Percentiles rank a stretch among this genome's conserved stretches.
phyloP scores from a whole-genome alignment of 148 eudicot species.

The Nepenthes gracilis region DNA sequence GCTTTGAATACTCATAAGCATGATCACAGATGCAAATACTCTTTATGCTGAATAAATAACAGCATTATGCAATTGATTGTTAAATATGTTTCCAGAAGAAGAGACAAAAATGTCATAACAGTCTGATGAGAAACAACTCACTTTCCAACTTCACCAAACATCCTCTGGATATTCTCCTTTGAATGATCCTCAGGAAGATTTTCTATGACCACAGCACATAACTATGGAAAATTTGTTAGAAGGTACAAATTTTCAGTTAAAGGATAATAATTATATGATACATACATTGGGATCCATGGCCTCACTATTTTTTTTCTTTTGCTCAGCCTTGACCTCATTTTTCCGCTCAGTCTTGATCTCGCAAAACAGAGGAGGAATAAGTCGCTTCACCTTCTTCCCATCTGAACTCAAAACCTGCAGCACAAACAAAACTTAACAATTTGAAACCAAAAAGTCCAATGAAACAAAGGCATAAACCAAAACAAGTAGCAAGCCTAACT shows the following conservation, averaged over 20 bases:
- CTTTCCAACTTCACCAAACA: conserved; percentile 70
- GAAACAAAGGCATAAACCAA: not conserved
- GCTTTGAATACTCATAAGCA: conserved; percentile 31
- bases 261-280: conserved; percentile 1
- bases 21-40: conserved; percentile 55
- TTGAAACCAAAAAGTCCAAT: conserved; percentile 5
- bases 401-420: conserved; percentile 63
- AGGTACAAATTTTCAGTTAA: conserved; percentile 9
- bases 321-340: too few species aligned
- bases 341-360: conserved; percentile 14
- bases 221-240: conserved; percentile 38
- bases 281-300: conserved; percentile 51
- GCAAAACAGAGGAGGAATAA: conserved; percentile 47
- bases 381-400: conserved; percentile 73
- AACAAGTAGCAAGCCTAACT: not conserved
- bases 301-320: conserved; percentile 9
- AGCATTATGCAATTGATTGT: not conserved
- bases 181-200: conserved; percentile 87
- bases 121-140: conserved; percentile 14
- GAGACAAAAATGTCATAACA: too few species aligned
- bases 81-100: not conserved
- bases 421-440: not conserved
- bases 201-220: conserved; percentile 71
- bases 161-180: conserved; percentile 45
- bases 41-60: conserved; percentile 25